phyloP scores from a whole-genome alignment of 2,329 filamentous ascomycete genomes.

The Alternaria burnsii region DNA sequence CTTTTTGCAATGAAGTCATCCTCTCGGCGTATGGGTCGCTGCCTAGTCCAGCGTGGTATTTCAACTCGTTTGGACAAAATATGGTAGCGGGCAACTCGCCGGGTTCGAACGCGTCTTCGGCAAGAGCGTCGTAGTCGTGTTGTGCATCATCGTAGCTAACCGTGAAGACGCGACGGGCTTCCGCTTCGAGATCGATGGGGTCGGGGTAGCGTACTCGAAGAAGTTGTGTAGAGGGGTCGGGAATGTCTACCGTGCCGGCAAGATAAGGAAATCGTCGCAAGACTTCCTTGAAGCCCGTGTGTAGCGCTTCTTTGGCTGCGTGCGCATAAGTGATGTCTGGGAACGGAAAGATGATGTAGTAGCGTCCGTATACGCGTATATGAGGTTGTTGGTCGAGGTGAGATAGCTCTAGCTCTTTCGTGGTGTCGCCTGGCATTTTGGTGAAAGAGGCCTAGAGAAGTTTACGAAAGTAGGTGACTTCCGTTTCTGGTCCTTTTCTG shows the following conservation, averaged over 20 bases:
- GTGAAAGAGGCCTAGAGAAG: not conserved
- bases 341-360: conserved; percentile 28
- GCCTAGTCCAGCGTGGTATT: conserved; percentile 22
- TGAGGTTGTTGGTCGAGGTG: conserved; percentile 27
- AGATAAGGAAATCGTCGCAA: conserved; percentile 25
- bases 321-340: conserved; percentile 17
- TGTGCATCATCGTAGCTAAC: conserved; percentile 1
- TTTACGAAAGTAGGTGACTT: conserved; percentile 4
- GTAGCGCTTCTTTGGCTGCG: conserved; percentile 20
- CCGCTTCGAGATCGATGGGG: conserved; percentile 13
- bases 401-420: conserved; percentile 24
- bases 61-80: conserved; percentile 21
- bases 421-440: not conserved
- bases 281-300: conserved; percentile 19
- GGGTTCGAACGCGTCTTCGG: conserved; percentile 20
- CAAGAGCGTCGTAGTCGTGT: conserved; percentile 14
- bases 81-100: conserved; percentile 13
- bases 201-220: conserved; percentile 23
- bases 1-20: conserved; percentile 17
- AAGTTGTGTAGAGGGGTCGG: conserved; percentile 3
- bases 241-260: conserved; percentile 22
- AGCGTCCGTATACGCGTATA: conserved; percentile 26
- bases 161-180: conserved; percentile 17
- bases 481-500: not conserved
- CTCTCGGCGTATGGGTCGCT: conserved; percentile 22